These are phyloP conservation scores for Cymbidium sinense DNA, from an alignment of 106 monocot species.

Conservation along the genomic window DNA sequence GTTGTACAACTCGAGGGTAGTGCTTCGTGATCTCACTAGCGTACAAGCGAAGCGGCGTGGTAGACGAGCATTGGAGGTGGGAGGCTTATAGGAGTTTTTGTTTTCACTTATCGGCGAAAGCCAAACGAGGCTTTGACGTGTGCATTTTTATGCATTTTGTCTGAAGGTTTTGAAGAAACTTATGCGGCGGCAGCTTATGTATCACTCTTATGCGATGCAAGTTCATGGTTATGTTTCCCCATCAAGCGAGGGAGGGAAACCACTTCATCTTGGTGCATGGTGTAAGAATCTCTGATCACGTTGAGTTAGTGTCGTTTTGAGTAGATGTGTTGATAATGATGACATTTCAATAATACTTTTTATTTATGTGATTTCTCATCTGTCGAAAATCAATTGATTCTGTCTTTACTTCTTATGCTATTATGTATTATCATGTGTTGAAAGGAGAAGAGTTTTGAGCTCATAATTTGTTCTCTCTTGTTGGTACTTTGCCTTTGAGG, in stretches of 20 bases:
- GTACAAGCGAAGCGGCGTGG: conserved; percentile 85
- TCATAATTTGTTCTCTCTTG: not conserved
- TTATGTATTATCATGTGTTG: not conserved
- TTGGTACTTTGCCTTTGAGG: not conserved
- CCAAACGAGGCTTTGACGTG: not conserved
- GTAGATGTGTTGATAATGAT: too few relatives aligned
- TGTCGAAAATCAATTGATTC: too few relatives aligned
- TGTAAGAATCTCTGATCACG: conserved; percentile 30
- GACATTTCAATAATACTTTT: too few relatives aligned
- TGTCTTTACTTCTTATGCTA: too few relatives aligned
- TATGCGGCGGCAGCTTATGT: conserved; percentile 70
- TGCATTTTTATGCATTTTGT: conserved; percentile 3
- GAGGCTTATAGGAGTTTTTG: not conserved
- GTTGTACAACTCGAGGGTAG: conserved; percentile 71
- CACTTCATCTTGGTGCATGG: conserved; percentile 80
- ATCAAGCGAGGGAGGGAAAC: conserved; percentile 12
- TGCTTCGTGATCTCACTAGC: conserved; percentile 72
- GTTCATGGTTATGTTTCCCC: conserved; percentile 75
- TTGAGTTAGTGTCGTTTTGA: not conserved
- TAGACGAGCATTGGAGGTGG: conserved; percentile 73
- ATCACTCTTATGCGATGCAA: conserved; percentile 89
- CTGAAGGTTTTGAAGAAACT: conserved; percentile 83
- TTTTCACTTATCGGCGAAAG: not conserved
- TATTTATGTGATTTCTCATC: too few relatives aligned
- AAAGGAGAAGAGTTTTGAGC: not conserved